These are phyloP conservation scores for Verbascum thapsus DNA, from an alignment of 257 asterid species.

Conservation along the genomic window DNA sequence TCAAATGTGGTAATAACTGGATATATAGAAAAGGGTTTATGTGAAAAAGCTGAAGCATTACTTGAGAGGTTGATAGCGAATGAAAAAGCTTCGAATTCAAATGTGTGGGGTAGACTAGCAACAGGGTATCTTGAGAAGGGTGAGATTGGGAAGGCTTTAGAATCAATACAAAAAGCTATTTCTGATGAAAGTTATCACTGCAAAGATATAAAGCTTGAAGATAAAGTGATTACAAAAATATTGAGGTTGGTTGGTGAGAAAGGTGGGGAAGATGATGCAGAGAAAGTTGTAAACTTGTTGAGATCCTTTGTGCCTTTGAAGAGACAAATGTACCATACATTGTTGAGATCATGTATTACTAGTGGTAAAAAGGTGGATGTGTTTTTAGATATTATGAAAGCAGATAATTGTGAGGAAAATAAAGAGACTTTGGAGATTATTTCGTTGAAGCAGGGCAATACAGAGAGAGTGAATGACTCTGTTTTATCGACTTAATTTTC, in stretches of 20 bases:
- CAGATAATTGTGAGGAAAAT: conserved; percentile 47
- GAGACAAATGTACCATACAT: conserved; percentile 43
- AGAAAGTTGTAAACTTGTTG: conserved; percentile 39
- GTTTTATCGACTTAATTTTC: background rate
- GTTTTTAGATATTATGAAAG: conserved; percentile 44
- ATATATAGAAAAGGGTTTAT: conserved; percentile 48
- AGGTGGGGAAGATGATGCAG: conserved; percentile 42
- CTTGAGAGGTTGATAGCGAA: conserved; percentile 43
- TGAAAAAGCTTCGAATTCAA: conserved; percentile 43
- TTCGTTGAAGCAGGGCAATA: conserved; percentile 25
- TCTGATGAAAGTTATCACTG: conserved; percentile 47
- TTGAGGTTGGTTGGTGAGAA: conserved; percentile 46
- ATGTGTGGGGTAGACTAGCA: conserved; percentile 60
- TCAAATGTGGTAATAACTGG: conserved; percentile 53
- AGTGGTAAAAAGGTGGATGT: conserved; percentile 44
- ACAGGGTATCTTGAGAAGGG: conserved; percentile 61
- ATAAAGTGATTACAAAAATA: conserved; percentile 36
- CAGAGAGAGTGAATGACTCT: background rate
- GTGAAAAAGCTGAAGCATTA: conserved; percentile 62
- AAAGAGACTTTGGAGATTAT: conserved; percentile 54
- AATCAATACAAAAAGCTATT: too few species aligned
- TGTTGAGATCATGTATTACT: conserved; percentile 39
- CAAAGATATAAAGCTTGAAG: conserved; percentile 41
- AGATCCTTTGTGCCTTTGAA: conserved; percentile 33
- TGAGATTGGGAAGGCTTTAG: conserved; percentile 46